phyloP scores from a whole-genome alignment of 2,329 filamentous ascomycete species.

The Colletotrichum filicis region DNA sequence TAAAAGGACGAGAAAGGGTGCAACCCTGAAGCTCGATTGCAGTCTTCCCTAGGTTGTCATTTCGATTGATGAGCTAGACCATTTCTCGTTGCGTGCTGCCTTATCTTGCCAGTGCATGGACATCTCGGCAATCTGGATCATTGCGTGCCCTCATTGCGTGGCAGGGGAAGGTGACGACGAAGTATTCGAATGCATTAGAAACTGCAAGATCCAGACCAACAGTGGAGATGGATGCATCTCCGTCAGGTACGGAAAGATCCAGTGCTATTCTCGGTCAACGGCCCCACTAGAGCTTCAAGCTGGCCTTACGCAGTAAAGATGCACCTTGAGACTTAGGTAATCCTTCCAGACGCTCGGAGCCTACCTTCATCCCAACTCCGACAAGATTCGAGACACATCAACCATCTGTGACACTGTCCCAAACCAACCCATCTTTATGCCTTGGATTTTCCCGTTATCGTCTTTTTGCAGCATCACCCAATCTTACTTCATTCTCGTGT shows the following conservation, averaged over 20 bases:
- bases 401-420: slow-evolving; percentile 31
- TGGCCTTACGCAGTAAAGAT: neutral
- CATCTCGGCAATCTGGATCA: neutral
- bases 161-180: neutral
- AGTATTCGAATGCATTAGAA: neutral
- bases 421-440: slow-evolving; percentile 32
- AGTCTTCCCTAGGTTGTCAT: neutral
- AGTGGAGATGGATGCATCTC: neutral
- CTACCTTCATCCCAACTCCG: slow-evolving; percentile 30
- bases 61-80: neutral
- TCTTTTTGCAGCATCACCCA: slow-evolving; percentile 1
- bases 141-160: neutral
- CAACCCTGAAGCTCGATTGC: neutral
- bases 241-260: no score
- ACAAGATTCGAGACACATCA: slow-evolving; percentile 32
- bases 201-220: neutral
- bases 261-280: neutral
- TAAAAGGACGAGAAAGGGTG: neutral
- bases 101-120: neutral
- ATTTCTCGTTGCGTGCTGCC: no score
- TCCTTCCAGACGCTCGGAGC: slow-evolving; percentile 30
- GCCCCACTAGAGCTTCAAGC: neutral
- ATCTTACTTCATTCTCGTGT: slow-evolving; percentile 29
- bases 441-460: slow-evolving; percentile 19
- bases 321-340: slow-evolving; percentile 24